Percentiles rank a stretch among this genome's conserved stretches.
These are phyloP conservation scores for Bacidia rubella DNA, from an alignment of 495 filamentous ascomycete genomes.

Conservation along the genomic window DNA sequence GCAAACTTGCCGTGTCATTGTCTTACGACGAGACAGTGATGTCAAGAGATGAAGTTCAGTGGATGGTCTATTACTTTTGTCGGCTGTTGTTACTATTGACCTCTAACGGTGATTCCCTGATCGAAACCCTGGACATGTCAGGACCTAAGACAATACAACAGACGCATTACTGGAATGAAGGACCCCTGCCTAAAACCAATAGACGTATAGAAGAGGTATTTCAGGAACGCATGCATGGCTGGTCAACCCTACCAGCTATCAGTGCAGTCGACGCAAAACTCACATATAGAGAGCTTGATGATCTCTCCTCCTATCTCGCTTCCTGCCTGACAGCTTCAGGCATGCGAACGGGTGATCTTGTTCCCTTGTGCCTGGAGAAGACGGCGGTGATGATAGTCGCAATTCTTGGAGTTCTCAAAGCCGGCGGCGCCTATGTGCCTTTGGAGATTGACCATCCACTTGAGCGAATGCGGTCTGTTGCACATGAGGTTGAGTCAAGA, in stretches of 20 bases:
- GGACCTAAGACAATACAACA: too few species aligned
- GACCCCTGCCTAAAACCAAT: slow-evolving; percentile 21
- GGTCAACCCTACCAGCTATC: slow-evolving; percentile 27
- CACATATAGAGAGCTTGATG: slow-evolving; percentile 33
- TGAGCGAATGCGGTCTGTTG: slow-evolving; percentile 30
- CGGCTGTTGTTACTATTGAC: too few species aligned
- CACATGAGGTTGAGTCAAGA: slow-evolving; percentile 28
- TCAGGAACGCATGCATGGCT: slow-evolving; percentile 21
- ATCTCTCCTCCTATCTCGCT: slow-evolving; percentile 25
- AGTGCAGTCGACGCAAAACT: slow-evolving; percentile 37
- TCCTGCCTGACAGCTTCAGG: slow-evolving; percentile 28
- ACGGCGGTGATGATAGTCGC: slow-evolving; percentile 27
- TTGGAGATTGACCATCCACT: slow-evolving; percentile 30
- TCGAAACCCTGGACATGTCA: too few species aligned
- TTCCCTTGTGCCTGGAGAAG: slow-evolving; percentile 37
- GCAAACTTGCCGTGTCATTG: background rate
- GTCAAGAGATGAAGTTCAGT: background rate
- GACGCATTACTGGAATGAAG: slow-evolving; percentile 20
- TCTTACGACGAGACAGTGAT: background rate
- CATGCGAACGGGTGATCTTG: slow-evolving; percentile 29
- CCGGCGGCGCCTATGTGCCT: slow-evolving; percentile 32
- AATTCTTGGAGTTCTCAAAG: slow-evolving; percentile 30
- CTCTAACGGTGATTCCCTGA: too few species aligned
- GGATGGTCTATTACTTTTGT: too few species aligned
- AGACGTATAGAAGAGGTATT: slow-evolving; percentile 33